Evolutionary conservation across 257 asterid species (phyloP).

Genomic region (Paulownia fortunei): DNA sequence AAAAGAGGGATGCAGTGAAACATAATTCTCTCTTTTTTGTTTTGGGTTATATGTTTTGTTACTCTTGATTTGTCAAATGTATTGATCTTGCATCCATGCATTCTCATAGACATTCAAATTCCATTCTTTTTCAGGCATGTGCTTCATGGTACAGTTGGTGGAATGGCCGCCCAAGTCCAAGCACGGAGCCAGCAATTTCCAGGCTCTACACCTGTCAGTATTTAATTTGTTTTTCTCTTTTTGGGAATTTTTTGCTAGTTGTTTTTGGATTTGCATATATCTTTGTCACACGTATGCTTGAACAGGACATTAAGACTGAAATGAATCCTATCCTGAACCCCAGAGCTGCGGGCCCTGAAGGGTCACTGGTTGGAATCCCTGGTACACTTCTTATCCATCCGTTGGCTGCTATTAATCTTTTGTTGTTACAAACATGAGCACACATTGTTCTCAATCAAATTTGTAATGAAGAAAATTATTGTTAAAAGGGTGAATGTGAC

Average conservation of each 20-base stretch:
- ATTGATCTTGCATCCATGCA: slow-evolving; percentile 7
- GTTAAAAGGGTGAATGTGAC: slow-evolving; percentile 8
- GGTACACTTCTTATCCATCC: slow-evolving; percentile 49
- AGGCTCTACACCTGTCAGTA: slow-evolving; percentile 85
- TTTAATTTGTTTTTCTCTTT: slow-evolving; percentile 25
- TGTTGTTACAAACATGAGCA: not conserved
- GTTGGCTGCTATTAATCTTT: slow-evolving; percentile 11
- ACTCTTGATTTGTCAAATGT: not conserved
- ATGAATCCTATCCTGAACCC: slow-evolving; percentile 86
- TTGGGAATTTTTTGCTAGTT: not conserved
- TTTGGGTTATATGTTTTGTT: not conserved
- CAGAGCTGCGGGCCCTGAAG: slow-evolving; percentile 82
- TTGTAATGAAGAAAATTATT: slow-evolving; percentile 16
- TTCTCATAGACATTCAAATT: slow-evolving; percentile 19
- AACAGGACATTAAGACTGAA: slow-evolving; percentile 89
- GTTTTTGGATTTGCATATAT: not conserved
- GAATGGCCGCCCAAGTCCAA: slow-evolving; percentile 92
- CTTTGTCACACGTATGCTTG: slow-evolving; percentile 11
- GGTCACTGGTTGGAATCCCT: slow-evolving; percentile 88
- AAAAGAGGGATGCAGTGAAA: not conserved
- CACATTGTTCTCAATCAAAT: not conserved
- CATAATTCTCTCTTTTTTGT: not conserved
- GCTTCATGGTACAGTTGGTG: slow-evolving; percentile 80
- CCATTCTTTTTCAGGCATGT: slow-evolving; percentile 71
- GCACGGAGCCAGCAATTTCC: slow-evolving; percentile 91